A percentile compares a stretch with the other conserved stretches of the same genome.
Conservation (phyloP, 139 green algal species). For the Asterochloris sp. region DNA sequence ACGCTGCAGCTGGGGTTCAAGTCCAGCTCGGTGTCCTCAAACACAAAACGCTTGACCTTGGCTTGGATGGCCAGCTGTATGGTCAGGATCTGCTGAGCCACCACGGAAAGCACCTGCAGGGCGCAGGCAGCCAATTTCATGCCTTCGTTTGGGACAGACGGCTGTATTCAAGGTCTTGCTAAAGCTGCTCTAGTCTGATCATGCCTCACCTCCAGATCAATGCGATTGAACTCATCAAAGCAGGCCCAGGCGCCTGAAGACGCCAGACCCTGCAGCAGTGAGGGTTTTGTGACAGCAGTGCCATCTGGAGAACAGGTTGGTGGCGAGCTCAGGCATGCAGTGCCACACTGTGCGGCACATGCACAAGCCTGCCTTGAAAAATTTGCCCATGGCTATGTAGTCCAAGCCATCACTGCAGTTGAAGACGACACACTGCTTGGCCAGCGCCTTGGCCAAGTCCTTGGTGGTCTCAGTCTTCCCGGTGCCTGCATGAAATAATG, state of each 20-base stretch:
- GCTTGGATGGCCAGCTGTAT: slow-evolving; percentile 77
- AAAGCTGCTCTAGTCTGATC: slow-evolving; percentile 44
- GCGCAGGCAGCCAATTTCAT: too few relatives aligned
- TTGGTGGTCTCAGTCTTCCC: slow-evolving; percentile 60
- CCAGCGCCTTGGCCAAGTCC: slow-evolving; percentile 83
- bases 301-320: neutral
- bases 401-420: slow-evolving; percentile 90
- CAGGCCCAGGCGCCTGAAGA: slow-evolving; percentile 84
- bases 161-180: neutral
- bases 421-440: slow-evolving; percentile 89
- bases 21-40: slow-evolving; percentile 76
- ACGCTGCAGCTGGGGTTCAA: slow-evolving; percentile 76
- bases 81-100: slow-evolving; percentile 85
- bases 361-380: slow-evolving; percentile 45
- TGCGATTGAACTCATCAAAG: slow-evolving; percentile 92
- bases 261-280: slow-evolving; percentile 79
- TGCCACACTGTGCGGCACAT: neutral
- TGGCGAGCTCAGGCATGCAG: neutral
- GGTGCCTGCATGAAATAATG: slow-evolving; percentile 34
- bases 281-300: slow-evolving; percentile 25
- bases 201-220: slow-evolving; percentile 74
- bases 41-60: slow-evolving; percentile 67
- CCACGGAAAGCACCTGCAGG: slow-evolving; percentile 61
- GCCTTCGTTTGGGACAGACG: too few relatives aligned
- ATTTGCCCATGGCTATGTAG: slow-evolving; percentile 84